Conservation (phyloP, 2,329 filamentous ascomycete genomes). For the Xylaria sp. region DNA sequence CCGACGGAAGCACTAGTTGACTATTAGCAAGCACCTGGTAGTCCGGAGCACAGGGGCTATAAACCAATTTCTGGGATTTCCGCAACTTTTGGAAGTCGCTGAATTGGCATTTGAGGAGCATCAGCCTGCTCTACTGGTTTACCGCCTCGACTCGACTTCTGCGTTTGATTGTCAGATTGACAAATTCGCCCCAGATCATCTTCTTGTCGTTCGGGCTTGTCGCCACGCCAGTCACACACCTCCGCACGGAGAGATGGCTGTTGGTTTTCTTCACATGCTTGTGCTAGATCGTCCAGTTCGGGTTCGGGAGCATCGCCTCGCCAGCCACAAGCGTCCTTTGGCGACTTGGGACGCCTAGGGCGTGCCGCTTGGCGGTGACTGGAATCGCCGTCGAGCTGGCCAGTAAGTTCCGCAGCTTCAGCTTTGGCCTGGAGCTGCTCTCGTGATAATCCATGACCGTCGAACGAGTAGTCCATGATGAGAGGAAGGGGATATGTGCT, state of each 20-base stretch:
- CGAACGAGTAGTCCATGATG: constrained; percentile 32
- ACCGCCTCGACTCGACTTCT: constrained; percentile 2
- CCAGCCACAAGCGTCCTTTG: constrained; percentile 44
- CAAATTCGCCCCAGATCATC: constrained; percentile 28
- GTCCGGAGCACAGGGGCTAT: neutral
- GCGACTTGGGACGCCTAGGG: neutral
- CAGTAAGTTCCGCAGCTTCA: constrained; percentile 26
- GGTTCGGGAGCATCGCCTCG: constrained; percentile 44
- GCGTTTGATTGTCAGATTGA: constrained; percentile 8
- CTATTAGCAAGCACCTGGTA: constrained; percentile 1
- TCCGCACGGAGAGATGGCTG: constrained; percentile 18
- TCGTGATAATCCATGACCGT: constrained; percentile 30
- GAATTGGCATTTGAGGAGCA: constrained; percentile 21
- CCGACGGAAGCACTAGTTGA: constrained; percentile 4
- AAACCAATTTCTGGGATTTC: constrained; percentile 21
- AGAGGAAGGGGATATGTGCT: neutral
- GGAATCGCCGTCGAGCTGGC: constrained; percentile 34
- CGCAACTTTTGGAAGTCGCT: neutral
- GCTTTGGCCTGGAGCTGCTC: constrained; percentile 31
- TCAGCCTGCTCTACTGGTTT: constrained; percentile 15
- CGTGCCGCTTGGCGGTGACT: neutral
- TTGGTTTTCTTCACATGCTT: constrained; percentile 29
- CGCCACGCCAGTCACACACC: constrained; percentile 37
- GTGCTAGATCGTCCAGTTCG: constrained; percentile 46
- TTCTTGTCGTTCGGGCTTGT: constrained; percentile 29